Evolutionary conservation across 2,329 filamentous ascomycete species (phyloP).

Genomic region (Bisporella sp.): DNA sequence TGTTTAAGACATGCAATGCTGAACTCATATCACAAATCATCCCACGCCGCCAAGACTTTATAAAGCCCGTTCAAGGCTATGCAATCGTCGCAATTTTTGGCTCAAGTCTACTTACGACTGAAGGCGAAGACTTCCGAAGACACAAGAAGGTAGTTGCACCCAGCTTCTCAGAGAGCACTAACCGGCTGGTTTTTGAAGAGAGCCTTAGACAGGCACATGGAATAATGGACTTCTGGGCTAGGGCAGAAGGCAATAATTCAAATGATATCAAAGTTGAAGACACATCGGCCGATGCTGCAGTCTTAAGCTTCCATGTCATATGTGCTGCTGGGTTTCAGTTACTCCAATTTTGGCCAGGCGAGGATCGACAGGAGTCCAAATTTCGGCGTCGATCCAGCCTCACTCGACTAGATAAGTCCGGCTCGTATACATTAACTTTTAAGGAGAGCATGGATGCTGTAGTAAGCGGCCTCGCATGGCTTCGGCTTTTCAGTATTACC

Average conservation of each 20-base stretch:
- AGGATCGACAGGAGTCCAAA: constrained; percentile 12
- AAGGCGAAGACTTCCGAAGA: constrained; percentile 62
- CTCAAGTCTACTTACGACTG: constrained; percentile 63
- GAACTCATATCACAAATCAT: constrained; percentile 56
- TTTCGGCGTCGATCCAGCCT: background rate
- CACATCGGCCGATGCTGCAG: constrained; percentile 39
- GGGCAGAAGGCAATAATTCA: constrained; percentile 3
- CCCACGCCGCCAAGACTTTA: constrained; percentile 61
- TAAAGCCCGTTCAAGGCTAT: constrained; percentile 58
- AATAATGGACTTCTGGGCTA: constrained; percentile 31
- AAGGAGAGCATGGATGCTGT: too few species aligned
- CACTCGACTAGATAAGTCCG: too few species aligned
- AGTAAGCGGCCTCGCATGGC: too few species aligned
- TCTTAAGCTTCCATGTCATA: constrained; percentile 45
- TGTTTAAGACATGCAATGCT: constrained; percentile 41
- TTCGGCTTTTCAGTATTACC: too few species aligned
- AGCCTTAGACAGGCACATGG: constrained; percentile 55
- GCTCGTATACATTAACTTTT: too few species aligned
- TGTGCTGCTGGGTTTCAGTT: constrained; percentile 44
- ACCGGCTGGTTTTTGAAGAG: constrained; percentile 58
- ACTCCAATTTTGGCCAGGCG: constrained; percentile 30
- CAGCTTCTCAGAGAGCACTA: constrained; percentile 72
- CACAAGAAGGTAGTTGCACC: constrained; percentile 67
- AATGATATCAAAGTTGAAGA: constrained; percentile 29
- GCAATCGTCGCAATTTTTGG: constrained; percentile 58